Percentiles rank a stretch among this genome's conserved stretches.
phyloP scores from a whole-genome alignment of 108 stramenopile species.

The Stephanodiscus minutulus region DNA sequence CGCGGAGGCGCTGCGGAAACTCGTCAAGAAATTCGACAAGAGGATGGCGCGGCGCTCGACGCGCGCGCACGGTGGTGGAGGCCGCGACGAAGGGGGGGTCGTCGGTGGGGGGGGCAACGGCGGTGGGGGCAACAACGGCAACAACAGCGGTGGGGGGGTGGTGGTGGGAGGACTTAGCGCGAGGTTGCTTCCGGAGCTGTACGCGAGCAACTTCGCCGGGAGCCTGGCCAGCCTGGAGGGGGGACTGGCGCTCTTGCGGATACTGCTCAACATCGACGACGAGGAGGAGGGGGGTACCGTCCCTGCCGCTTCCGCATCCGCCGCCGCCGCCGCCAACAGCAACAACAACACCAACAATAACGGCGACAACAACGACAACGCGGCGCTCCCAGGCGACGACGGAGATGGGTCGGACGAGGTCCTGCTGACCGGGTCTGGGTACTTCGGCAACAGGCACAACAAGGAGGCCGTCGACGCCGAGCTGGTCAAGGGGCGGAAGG shows the following conservation, averaged over 20 bases:
- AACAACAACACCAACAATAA: background rate
- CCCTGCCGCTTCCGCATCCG: background rate
- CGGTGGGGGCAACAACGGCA: background rate
- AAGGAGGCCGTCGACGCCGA: slow-evolving; percentile 40
- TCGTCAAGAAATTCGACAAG: slow-evolving; percentile 55
- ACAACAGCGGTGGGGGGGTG: slow-evolving; percentile 9
- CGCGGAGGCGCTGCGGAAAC: slow-evolving; percentile 50
- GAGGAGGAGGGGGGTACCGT: slow-evolving; percentile 23
- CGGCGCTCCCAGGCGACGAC: slow-evolving; percentile 15
- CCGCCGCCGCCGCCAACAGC: background rate
- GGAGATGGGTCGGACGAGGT: slow-evolving; percentile 23
- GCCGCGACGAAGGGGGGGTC: too few relatives aligned
- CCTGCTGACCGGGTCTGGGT: slow-evolving; percentile 24
- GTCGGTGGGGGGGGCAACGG: too few relatives aligned
- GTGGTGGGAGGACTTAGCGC: slow-evolving; percentile 10
- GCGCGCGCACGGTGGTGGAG: too few relatives aligned
- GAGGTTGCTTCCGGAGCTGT: slow-evolving; percentile 43
- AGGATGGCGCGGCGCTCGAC: slow-evolving; percentile 7
- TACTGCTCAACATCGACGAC: slow-evolving; percentile 42
- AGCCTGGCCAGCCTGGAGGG: slow-evolving; percentile 44
- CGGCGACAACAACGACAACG: slow-evolving; percentile 25
- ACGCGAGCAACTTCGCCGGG: slow-evolving; percentile 46
- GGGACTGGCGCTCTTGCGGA: slow-evolving; percentile 35
- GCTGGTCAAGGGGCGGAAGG: slow-evolving; percentile 42
- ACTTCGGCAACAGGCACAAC: slow-evolving; percentile 37